Base-by-base conservation (phyloP, 495 filamentous ascomycete genomes). In the Entonaema liquescens region DNA sequence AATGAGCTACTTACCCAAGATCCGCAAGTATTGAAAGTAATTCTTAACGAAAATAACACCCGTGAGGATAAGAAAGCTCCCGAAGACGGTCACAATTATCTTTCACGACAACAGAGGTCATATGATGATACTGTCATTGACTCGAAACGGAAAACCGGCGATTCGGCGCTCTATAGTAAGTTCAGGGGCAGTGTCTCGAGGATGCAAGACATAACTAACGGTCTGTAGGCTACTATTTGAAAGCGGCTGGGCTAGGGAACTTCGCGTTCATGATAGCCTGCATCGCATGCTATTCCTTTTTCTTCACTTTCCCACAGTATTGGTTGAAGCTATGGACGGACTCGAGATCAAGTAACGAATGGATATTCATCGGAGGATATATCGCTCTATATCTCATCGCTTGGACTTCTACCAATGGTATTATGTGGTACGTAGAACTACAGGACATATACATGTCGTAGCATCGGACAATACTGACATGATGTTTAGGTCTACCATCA, bases 121-220 rank as follows among this genome's bases (percentile, higher is more conserved):
- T 67, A 53, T 44, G 65, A 78, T 5, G 71, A 76, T 8, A 58
- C 42, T 17, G 59, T 62, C n/a, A 26, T 25, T 7, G 74, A 79
- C 42, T 59, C 75, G 7, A 60, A 75, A 15, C 62, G 80, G 40
- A 71, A 77, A 49, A 82, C 84, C 1, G 87, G 87, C 5, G 87
- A 90, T 63, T 66, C 84, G 0, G 75, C 85, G 1, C 81, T 89
- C 42, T 91, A 91, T 71, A 31, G 78, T 81, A 73, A 50, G 59
- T n/a, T 15, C 17, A 25, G 21, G 55, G 3, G 17, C 31, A 56
- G 13, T 33, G 11, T 54, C 33, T 65, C 4, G 59, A 52, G 0
- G 12, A 21, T 1, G 3, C 19, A 54, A 29, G n/a, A 44, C 52
- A 2, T 13, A 26, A 25, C 65, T 72, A 69, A 72, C 26, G 13